Conservation (phyloP, 441 rosid species). For the Populus tomentosa region DNA sequence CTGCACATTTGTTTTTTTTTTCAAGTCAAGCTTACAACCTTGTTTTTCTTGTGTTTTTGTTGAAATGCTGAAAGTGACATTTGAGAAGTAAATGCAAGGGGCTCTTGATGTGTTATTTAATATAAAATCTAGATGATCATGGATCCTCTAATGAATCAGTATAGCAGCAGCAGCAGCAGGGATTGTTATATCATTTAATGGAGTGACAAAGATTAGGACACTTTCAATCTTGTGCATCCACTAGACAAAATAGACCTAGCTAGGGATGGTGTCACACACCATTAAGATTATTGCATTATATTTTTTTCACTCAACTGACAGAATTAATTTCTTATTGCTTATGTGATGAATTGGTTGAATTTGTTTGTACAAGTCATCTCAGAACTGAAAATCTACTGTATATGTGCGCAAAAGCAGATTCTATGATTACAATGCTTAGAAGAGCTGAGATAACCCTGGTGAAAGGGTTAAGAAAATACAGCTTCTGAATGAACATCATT, state of each 20-base stretch:
- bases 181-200: not conserved
- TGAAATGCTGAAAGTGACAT: not conserved
- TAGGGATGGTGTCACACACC: not conserved
- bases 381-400: not conserved
- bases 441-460: not conserved
- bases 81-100: not conserved
- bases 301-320: not conserved
- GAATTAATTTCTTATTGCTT: not conserved
- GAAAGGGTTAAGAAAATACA: not conserved
- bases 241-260: not conserved
- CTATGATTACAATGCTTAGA: not conserved
- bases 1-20: not conserved
- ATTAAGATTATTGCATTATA: not conserved
- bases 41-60: not conserved
- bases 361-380: slow-evolving; percentile 2
- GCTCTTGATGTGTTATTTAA: not conserved
- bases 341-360: not conserved
- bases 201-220: not conserved
- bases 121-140: not conserved
- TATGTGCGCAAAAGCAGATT: not conserved
- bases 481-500: not conserved
- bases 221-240: not conserved
- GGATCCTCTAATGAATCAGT: not conserved
- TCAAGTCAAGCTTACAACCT: not conserved
- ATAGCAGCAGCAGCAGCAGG: not conserved